Percentiles rank a stretch among this genome's conserved stretches.
phyloP scores from a whole-genome alignment of 805 yeast species.

The Pichia deserticola region DNA sequence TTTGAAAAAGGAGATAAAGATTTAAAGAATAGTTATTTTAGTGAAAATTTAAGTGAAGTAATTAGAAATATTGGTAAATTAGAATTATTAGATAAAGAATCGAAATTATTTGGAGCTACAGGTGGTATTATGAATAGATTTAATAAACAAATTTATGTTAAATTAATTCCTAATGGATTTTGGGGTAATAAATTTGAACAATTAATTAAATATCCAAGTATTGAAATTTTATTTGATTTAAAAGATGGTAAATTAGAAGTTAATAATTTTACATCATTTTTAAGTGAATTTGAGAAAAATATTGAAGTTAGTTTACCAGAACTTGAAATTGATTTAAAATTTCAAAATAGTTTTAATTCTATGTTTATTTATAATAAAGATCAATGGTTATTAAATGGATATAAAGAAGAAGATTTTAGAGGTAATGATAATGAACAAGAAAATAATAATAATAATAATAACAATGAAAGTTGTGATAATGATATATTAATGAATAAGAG shows the following conservation, averaged over 20 bases:
- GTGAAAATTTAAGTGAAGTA: slow-evolving; percentile 21
- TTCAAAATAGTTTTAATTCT: slow-evolving; percentile 25
- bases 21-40: slow-evolving; percentile 16
- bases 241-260: slow-evolving; percentile 15
- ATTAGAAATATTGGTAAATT: slow-evolving; percentile 18
- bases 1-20: slow-evolving; percentile 7
- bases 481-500: slow-evolving; percentile 14
- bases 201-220: slow-evolving; percentile 21
- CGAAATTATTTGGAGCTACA: slow-evolving; percentile 22
- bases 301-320: slow-evolving; percentile 23
- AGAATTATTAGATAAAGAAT: slow-evolving; percentile 17
- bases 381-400: slow-evolving; percentile 12
- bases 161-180: slow-evolving; percentile 28
- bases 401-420: neutral
- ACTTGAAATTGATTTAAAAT: slow-evolving; percentile 23
- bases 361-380: slow-evolving; percentile 16
- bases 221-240: slow-evolving; percentile 27
- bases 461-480: neutral
- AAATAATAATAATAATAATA: too few relatives aligned
- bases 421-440: slow-evolving; percentile 7
- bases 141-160: slow-evolving; percentile 23
- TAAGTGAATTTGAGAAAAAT: slow-evolving; percentile 24
- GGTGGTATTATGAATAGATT: slow-evolving; percentile 27
- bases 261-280: slow-evolving; percentile 18
- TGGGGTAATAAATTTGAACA: slow-evolving; percentile 13